phyloP scores from a whole-genome alignment of 495 filamentous ascomycete species.

The Staphylotrichum longicolle region DNA sequence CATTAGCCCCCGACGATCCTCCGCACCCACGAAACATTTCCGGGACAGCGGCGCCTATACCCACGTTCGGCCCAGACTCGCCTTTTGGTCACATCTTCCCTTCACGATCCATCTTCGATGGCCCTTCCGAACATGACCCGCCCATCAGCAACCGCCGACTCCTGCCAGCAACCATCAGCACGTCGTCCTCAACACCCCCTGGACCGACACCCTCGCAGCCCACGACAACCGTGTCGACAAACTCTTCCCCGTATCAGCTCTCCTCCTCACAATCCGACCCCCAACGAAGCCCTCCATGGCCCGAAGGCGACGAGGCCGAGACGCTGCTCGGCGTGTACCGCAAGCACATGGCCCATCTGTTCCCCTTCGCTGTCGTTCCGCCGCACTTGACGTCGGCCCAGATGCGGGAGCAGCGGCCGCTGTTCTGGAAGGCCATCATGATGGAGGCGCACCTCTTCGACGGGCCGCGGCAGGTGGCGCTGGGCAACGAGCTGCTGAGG shows the following conservation, averaged over 20 bases:
- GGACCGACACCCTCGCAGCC: neutral
- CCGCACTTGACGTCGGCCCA: constrained; percentile 24
- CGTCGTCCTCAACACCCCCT: neutral
- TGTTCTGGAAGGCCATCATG: constrained; percentile 38
- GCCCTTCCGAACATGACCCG: neutral
- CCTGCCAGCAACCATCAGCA: neutral
- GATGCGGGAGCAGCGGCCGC: constrained; percentile 28
- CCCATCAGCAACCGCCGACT: neutral
- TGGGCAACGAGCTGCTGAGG: constrained; percentile 30
- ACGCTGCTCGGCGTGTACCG: constrained; percentile 23
- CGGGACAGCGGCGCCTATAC: neutral
- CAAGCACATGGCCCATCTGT: constrained; percentile 20
- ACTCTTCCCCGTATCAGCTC: neutral
- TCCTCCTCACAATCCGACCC: neutral
- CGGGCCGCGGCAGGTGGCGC: constrained; percentile 27
- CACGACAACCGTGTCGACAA: neutral
- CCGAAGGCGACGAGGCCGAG: constrained; percentile 30
- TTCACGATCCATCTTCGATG: constrained; percentile 3
- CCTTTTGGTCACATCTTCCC: constrained; percentile 8
- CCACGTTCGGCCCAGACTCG: constrained; percentile 2
- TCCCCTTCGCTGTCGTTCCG: constrained; percentile 33
- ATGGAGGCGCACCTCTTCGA: constrained; percentile 31
- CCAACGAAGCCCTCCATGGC: constrained; percentile 21
- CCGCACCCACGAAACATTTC: neutral
- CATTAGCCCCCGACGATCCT: neutral